Conservation (phyloP, 352 stramenopile genomes). For the Phytopythium litorale region DNA sequence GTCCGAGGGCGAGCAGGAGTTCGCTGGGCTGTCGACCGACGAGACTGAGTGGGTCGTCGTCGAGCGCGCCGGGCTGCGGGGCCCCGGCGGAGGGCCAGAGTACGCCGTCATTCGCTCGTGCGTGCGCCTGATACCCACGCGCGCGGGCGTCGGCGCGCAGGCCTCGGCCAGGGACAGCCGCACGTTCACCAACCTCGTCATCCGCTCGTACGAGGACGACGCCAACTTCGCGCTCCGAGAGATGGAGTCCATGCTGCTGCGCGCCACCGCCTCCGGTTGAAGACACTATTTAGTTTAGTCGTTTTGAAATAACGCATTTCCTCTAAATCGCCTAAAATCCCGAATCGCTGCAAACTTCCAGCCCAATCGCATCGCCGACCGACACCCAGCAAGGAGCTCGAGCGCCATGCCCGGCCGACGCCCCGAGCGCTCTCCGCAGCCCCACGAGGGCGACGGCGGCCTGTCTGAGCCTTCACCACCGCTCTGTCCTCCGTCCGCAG, state of each 20-base stretch:
- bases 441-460: not conserved
- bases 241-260: slow-evolving; percentile 27
- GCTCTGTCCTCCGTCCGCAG: not conserved
- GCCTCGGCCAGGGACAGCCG: not conserved
- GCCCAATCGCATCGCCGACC: too few species aligned
- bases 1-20: slow-evolving; percentile 28
- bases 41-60: slow-evolving; percentile 30
- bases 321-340: too few species aligned
- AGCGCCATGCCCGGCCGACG: not conserved
- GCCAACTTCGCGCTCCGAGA: slow-evolving; percentile 34
- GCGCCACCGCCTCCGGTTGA: too few species aligned
- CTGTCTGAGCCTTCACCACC: not conserved
- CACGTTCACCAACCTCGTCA: slow-evolving; percentile 22
- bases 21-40: slow-evolving; percentile 21
- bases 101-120: slow-evolving; percentile 25
- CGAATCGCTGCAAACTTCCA: too few species aligned
- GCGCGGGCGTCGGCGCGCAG: not conserved
- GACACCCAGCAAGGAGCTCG: not conserved
- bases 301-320: too few species aligned
- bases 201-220: slow-evolving; percentile 36
- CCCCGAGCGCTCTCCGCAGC: too few species aligned
- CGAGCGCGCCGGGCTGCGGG: slow-evolving; percentile 13
- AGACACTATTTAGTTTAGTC: too few species aligned
- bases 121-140: slow-evolving; percentile 20
- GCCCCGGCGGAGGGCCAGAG: not conserved